Evolutionary conservation across 2,329 filamentous ascomycete species (phyloP), one percentile per base, ranked within the genome.

Genomic region (Monilinia laxa): DNA sequence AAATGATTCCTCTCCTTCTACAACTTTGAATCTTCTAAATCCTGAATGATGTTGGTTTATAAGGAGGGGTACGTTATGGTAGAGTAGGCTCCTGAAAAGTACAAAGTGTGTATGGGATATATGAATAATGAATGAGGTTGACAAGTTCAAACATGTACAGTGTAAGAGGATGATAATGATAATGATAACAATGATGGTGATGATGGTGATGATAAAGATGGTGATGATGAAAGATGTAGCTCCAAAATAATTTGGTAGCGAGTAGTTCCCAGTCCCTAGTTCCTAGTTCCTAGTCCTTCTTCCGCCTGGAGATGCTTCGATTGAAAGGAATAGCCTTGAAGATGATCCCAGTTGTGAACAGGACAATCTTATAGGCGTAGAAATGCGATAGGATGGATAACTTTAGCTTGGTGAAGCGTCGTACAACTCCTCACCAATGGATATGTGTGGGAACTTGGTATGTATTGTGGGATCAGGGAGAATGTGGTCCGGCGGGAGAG

Each of bases 311-410:
- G 54, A 12, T 40, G 53, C 25, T 59, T 65, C 38, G 42, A 16
- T 25, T 38, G n/a, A 47, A 58, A 38, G 62, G 53, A 65, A 65
- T 38, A 58, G 58, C 62, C 62, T 51, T 65, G 62, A 65, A 59
- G 31, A 40, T 35, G 53, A 65, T 59, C 53, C 62, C 45, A 40
- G 62, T 58, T 35, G 28, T 14, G 20, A 51, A 58, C 14, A 40
- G 59, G 35, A 51, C 40, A 53, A 53, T 62, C 49, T 54, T 47
- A 42, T 31, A 42, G 14, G 51, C 38, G 52, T 40, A 23, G 62
- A 47, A 47, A 35, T 20, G 25, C 25, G 52, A 38, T 64, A 58
- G 25, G 62, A 47, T 49, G 25, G 62, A 47, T 49, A 25, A 18
- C 23, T 57, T 23, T 60, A 49, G 57, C n/a, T 49, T 28, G 49